Base-by-base conservation (phyloP, 2,329 filamentous ascomycete genomes). In the Cadophora sp. region DNA sequence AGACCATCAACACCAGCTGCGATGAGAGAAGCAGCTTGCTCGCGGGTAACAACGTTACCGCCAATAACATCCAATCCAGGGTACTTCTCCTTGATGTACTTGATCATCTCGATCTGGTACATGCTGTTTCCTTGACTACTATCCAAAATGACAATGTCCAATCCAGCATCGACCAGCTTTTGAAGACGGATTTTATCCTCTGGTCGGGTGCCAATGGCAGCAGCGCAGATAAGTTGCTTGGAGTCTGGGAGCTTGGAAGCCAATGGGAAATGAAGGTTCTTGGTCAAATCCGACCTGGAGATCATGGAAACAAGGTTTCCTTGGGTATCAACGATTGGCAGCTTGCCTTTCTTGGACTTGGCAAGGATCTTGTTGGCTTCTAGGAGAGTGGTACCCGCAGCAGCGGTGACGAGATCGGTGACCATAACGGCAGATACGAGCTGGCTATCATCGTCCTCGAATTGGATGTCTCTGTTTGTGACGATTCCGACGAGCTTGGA, bases 91-190 rank as follows among this genome's bases (percentile, higher is more conserved):
- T 99, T 99, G 84, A 96, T 87, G 86, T 91, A 98, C 83, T 94
- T 94, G 85, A 99, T 89, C 96, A 99, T 99, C 70, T 97, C 93
- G 72, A 98, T 91, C 85, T 98, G 95, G 87, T 95, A 99, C 86
- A 98, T 94, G 83, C 92, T 96, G 88, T 98, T 98, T 74, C 96
- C 96, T 84, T 99, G 96, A 78, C 92, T 97, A 83, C 92, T 96
- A 85, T 99, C 96, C 64, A 99, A 88, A 76, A 99, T 86, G 74
- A 97, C 94, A 79, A 99, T 92, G 78, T 99, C 96, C 62, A 99
- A 88, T 71, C 96, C 96, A 75, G 96, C 96, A 67, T 97, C 95
- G 50, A 97, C 94, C 58, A 99, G 89, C 81, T 93, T 91, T 81
- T 91, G 84, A 53, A 99, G 87, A 74, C 96, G 91, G 68, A 84